A percentile compares a stretch with the other conserved stretches of the same genome.
Conservation (phyloP, 352 stramenopile genomes). For the Globisporangium paddicum region DNA sequence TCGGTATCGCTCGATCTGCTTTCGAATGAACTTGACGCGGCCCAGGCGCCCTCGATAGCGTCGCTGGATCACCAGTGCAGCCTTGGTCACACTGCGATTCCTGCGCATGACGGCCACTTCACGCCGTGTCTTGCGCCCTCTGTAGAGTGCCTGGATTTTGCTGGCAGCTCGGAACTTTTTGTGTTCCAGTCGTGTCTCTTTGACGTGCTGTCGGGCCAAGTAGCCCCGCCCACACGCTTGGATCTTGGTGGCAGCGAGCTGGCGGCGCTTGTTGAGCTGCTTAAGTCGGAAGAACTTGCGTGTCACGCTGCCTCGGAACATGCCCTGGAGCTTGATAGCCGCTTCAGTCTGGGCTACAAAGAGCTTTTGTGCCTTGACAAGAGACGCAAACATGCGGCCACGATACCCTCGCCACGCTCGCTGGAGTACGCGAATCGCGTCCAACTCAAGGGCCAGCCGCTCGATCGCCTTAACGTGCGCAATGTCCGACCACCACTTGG, state of each 20-base stretch:
- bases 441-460: slow-evolving; percentile 34
- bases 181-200: slow-evolving; percentile 18
- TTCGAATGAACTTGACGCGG: slow-evolving; percentile 53
- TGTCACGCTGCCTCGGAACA: slow-evolving; percentile 52
- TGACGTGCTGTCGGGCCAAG: slow-evolving; percentile 23
- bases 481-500: slow-evolving; percentile 61
- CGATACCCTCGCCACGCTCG: slow-evolving; percentile 51
- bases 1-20: slow-evolving; percentile 50
- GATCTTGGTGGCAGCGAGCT: slow-evolving; percentile 46
- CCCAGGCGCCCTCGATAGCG: slow-evolving; percentile 65
- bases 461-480: slow-evolving; percentile 46
- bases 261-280: slow-evolving; percentile 27
- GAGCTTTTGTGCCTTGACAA: slow-evolving; percentile 41
- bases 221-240: slow-evolving; percentile 43
- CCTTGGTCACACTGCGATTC: slow-evolving; percentile 25
- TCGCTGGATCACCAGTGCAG: slow-evolving; percentile 58
- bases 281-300: slow-evolving; percentile 65
- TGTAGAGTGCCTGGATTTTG: slow-evolving; percentile 52
- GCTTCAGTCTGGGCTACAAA: slow-evolving; percentile 33
- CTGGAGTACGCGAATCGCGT: slow-evolving; percentile 55
- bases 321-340: slow-evolving; percentile 50
- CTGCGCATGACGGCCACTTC: slow-evolving; percentile 21
- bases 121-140: slow-evolving; percentile 41
- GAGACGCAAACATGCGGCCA: slow-evolving; percentile 33
- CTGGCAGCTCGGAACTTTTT: slow-evolving; percentile 36